Evolutionary conservation across 2,329 filamentous ascomycete species (phyloP).

Genomic region (Penicillium sp.): DNA sequence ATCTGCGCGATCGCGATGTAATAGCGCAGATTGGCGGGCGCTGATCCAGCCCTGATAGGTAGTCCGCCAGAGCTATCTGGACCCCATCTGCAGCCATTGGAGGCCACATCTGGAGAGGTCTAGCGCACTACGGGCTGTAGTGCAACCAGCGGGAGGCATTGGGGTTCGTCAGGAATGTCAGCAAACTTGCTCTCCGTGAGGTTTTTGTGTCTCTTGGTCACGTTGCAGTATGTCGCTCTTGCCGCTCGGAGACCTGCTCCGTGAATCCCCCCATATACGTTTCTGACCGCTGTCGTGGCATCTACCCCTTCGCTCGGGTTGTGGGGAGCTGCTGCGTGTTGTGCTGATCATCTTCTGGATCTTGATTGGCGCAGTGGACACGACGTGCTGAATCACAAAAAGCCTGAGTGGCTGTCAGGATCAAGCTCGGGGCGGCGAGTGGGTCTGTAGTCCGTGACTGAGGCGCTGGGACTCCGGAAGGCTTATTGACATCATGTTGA

Average conservation of each 20-base stretch:
- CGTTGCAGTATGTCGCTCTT: neutral
- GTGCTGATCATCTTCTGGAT: constrained; percentile 2
- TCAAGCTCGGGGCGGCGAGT: constrained; percentile 8
- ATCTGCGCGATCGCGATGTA: constrained; percentile 32
- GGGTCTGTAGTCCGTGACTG: constrained; percentile 8
- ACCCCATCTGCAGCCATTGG: constrained; percentile 24
- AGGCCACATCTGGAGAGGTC: constrained; percentile 10
- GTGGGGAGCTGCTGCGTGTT: neutral
- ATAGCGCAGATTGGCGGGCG: constrained; percentile 30
- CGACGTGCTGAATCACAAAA: neutral
- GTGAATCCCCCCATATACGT: constrained; percentile 9
- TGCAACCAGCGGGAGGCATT: constrained; percentile 28
- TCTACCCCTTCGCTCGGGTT: neutral
- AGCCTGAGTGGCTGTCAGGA: constrained; percentile 11
- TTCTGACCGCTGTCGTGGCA: constrained; percentile 16
- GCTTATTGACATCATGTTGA: constrained; percentile 22
- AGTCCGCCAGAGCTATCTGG: constrained; percentile 17
- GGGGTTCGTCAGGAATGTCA: constrained; percentile 28
- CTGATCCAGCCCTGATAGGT: constrained; percentile 25
- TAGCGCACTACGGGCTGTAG: constrained; percentile 27
- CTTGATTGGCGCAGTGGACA: constrained; percentile 12
- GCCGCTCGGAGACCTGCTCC: neutral
- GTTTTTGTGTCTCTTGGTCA: constrained; percentile 5
- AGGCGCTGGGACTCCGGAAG: constrained; percentile 6
- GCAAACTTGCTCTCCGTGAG: constrained; percentile 18